Base-by-base conservation (phyloP, 768 basidiomycete genomes). In the Imleria badia region DNA sequence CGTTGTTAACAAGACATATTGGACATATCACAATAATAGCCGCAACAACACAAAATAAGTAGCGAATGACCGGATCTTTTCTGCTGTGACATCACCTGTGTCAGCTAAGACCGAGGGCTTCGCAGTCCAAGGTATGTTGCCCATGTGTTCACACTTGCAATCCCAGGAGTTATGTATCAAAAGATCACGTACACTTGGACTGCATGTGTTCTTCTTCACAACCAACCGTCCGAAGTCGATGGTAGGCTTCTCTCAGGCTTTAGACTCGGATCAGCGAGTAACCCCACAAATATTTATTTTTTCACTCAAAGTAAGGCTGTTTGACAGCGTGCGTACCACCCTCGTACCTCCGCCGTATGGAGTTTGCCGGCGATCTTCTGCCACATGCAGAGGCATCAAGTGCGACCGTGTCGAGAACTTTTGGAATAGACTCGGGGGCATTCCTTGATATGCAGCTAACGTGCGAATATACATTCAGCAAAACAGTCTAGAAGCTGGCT, bases 161-260 rank as follows among this genome's bases (percentile, higher is more conserved):
- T 42, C 39, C 55, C 53, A 56, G 51, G 48, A 58, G 38, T 39
- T 20, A 30, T 51, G 59, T 56, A 60, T 51, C 45, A 41, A 55
- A n/a, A 48, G 23, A 71, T 70, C 60, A 72, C 66, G 66, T 70
- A 71, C 59, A 55, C 33, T 31, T 43, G 40, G 34, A 30, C 13
- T 48, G 38, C 53, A 44, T 46, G 26, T 56, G 39, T 41, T 40
- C 44, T 45, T 57, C 39, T 43, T 54, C 49, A 43, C 60, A 36
- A 41, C 20, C 36, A 52, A 41, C 44, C 48, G 55, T 55, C 60
- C 66, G 54, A 19, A 23, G 11, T 30, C 39, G 35, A 39, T 38
- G 33, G 36, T 41, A 42, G 34, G 23, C 44, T 55, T 51, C 49
- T 53, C 70, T 62, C 71, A 71, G 59, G 66, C 62, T 60, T 55